phyloP scores from a whole-genome alignment of 768 basidiomycete species.

The Suillus fuscotomentosus region DNA sequence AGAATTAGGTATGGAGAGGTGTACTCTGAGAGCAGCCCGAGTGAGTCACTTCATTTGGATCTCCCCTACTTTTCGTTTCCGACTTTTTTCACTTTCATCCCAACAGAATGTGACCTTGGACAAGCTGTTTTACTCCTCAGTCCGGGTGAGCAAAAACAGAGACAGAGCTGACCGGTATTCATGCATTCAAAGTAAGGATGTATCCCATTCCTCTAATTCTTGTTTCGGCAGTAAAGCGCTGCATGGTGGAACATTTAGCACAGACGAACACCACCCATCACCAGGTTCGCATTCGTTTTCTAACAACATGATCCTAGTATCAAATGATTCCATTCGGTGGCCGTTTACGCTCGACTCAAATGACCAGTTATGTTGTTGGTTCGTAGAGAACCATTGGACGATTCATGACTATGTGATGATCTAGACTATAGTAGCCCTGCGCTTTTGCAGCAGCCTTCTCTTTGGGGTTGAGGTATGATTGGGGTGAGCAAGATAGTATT shows the following conservation, averaged over 20 bases:
- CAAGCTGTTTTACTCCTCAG: too few relatives aligned
- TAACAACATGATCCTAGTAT: neutral
- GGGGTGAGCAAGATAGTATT: neutral
- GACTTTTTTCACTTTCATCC: neutral
- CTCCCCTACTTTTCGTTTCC: neutral
- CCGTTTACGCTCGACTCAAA: neutral
- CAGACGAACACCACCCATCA: neutral
- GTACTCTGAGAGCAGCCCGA: neutral
- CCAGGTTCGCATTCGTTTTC: neutral
- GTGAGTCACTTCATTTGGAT: neutral
- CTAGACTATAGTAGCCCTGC: too few relatives aligned
- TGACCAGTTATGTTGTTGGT: neutral
- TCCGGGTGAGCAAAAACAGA: neutral
- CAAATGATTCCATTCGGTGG: neutral
- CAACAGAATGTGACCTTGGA: neutral
- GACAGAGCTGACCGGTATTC: neutral
- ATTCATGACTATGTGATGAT: neutral
- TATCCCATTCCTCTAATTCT: neutral
- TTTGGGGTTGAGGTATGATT: neutral
- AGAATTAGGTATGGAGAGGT: neutral
- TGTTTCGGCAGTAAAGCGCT: neutral
- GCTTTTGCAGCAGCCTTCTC: neutral
- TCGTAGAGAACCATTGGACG: neutral
- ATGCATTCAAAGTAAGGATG: neutral
- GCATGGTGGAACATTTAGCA: neutral